phyloP scores from a whole-genome alignment of 495 filamentous ascomycete species.

The Chlorociboria aeruginascens region DNA sequence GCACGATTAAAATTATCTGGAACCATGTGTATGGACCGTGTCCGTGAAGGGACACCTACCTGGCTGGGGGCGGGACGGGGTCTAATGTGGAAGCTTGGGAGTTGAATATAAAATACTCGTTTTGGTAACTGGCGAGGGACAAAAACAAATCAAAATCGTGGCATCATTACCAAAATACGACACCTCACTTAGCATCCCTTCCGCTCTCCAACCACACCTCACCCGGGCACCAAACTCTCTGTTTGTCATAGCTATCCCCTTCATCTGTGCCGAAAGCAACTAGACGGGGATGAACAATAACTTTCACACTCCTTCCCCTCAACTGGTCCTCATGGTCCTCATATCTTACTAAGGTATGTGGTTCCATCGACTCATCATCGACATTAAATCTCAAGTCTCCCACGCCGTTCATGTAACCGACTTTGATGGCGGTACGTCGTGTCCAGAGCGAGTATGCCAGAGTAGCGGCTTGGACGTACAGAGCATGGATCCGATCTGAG shows the following conservation, averaged over 20 bases:
- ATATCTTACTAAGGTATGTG: not conserved
- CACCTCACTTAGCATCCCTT: too few species aligned
- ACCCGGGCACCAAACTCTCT: not conserved
- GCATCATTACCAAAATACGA: too few species aligned
- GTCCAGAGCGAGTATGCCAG: slow-evolving; percentile 3
- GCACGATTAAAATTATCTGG: too few species aligned
- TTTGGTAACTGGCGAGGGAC: too few species aligned
- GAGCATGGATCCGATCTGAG: too few species aligned
- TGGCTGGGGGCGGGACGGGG: too few species aligned
- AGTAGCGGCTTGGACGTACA: not conserved
- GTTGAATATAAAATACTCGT: too few species aligned
- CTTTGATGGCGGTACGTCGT: not conserved
- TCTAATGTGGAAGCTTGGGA: too few species aligned
- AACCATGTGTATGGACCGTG: too few species aligned
- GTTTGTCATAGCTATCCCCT: not conserved
- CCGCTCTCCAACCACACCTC: slow-evolving; percentile 6
- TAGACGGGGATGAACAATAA: slow-evolving; percentile 3
- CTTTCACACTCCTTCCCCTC: not conserved
- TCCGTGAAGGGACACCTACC: too few species aligned
- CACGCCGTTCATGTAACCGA: not conserved
- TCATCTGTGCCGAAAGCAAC: slow-evolving; percentile 2
- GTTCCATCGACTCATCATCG: not conserved
- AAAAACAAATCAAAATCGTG: too few species aligned
- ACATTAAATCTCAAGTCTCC: not conserved
- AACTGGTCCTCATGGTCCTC: slow-evolving; percentile 2